Percentiles rank a stretch among this genome's conserved stretches.
Evolutionary conservation across 305 asterid species (phyloP).

Genomic region (Solanum chacoense): DNA sequence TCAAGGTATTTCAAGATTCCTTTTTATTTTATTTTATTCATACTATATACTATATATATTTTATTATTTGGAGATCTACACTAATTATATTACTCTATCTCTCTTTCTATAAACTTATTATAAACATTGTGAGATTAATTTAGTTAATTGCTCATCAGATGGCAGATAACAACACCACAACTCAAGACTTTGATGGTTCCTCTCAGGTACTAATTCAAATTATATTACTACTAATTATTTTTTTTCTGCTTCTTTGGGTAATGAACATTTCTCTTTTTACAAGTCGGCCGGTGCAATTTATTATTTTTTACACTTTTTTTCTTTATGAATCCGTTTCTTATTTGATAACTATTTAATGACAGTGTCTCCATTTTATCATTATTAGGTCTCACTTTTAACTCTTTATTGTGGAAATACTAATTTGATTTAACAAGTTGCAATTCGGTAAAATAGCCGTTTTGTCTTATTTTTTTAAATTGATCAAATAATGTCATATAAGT

Average conservation of each 20-base stretch:
- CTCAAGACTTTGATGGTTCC: not conserved
- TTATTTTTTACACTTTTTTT: not conserved
- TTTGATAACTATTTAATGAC: not conserved
- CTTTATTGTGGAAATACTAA: not conserved
- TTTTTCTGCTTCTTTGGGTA: not conserved
- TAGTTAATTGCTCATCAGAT: not conserved
- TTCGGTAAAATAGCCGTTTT: not conserved
- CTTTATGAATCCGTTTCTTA: not conserved
- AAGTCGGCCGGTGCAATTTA: not conserved
- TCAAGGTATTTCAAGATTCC: slow-evolving; percentile 8
- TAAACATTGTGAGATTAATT: not conserved
- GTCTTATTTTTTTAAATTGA: not conserved
- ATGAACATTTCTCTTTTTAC: not conserved
- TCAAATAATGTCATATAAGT: not conserved
- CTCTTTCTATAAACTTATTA: not conserved
- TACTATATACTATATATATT: not conserved
- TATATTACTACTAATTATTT: not conserved
- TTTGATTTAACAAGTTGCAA: not conserved
- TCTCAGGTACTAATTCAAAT: not conserved
- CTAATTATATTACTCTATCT: not conserved
- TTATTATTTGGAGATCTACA: not conserved
- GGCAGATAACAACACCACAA: not conserved
- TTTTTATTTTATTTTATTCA: not conserved
- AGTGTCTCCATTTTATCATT: too few species aligned
- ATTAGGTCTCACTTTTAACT: not conserved